These are phyloP conservation scores for Alnus rubra DNA, from an alignment of 306 rosid species.

Conservation along the genomic window DNA sequence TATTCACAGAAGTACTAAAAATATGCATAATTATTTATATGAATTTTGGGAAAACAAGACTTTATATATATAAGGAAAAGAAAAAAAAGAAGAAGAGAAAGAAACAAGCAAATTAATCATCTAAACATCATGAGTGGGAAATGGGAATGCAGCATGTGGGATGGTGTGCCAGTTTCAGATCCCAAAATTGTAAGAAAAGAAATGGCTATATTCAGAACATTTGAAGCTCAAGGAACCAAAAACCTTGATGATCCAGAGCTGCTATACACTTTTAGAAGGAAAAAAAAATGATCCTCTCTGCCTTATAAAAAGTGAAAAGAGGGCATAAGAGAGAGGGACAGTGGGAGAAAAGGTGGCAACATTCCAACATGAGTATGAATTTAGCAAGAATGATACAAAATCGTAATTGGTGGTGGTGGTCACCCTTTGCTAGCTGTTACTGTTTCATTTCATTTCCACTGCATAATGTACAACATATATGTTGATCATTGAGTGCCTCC, in stretches of 20 bases:
- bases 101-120: not conserved
- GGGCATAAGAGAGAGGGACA: conserved; percentile 12
- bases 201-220: conserved; percentile 22
- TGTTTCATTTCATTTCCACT: conserved; percentile 29
- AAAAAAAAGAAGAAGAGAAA: not conserved
- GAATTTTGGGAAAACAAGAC: not conserved
- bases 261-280: conserved; percentile 30
- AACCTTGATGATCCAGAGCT: conserved; percentile 5
- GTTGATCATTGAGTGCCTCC: conserved; percentile 21
- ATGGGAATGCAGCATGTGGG: conserved; percentile 27
- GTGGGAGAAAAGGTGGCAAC: conserved; percentile 4
- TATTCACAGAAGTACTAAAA: not conserved
- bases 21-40: not conserved
- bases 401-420: conserved; percentile 40
- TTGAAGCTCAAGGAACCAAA: conserved; percentile 45
- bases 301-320: conserved; percentile 6
- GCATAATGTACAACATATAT: not conserved
- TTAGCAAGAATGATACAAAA: conserved; percentile 49
- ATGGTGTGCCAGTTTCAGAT: conserved; percentile 35
- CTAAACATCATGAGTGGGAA: conserved; percentile 25
- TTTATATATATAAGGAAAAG: not conserved
- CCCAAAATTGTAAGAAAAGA: conserved; percentile 38
- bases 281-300: conserved; percentile 35
- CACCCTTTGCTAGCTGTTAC: conserved; percentile 14
- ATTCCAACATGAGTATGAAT: conserved; percentile 51